phyloP scores from a whole-genome alignment of 345 rosid species.

The Punica granatum region DNA sequence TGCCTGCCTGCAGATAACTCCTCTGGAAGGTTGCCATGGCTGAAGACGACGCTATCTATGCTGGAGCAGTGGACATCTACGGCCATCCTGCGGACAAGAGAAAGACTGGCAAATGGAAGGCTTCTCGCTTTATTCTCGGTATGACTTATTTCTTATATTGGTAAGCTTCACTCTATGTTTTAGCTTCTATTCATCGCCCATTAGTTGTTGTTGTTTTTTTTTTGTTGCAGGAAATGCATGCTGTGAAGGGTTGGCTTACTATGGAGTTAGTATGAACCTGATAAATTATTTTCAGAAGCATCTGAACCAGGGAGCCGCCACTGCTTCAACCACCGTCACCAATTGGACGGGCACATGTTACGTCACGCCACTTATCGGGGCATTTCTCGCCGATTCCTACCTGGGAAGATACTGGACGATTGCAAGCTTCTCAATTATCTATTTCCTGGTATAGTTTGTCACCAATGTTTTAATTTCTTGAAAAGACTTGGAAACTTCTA shows the following conservation, averaged over 20 bases:
- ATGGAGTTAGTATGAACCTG: conserved; percentile 93
- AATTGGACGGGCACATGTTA: conserved; percentile 97
- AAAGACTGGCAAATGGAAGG: conserved; percentile 86
- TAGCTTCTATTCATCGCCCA: neutral
- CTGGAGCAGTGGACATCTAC: conserved; percentile 63
- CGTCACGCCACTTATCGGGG: conserved; percentile 82
- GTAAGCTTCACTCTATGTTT: neutral
- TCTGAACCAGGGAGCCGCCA: conserved; percentile 61
- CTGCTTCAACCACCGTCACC: conserved; percentile 73
- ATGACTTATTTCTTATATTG: neutral
- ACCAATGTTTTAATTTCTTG: neutral
- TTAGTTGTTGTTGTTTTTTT: neutral
- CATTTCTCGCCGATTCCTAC: conserved; percentile 92
- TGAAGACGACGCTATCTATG: conserved; percentile 43
- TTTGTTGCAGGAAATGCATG: conserved; percentile 76
- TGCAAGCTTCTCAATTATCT: conserved; percentile 63
- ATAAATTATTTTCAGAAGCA: conserved; percentile 66
- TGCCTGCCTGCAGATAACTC: neutral
- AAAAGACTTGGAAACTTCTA: too few species aligned
- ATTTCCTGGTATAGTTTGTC: conserved; percentile 46
- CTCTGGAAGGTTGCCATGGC: conserved; percentile 30
- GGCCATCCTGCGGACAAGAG: conserved; percentile 69
- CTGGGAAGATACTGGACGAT: conserved; percentile 89
- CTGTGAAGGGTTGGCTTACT: conserved; percentile 93
- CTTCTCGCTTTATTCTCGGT: conserved; percentile 89